A percentile compares a stretch with the other conserved stretches of the same genome.
phyloP scores from a whole-genome alignment of 306 rosid species.

The Ammopiptanthus mongolicus region DNA sequence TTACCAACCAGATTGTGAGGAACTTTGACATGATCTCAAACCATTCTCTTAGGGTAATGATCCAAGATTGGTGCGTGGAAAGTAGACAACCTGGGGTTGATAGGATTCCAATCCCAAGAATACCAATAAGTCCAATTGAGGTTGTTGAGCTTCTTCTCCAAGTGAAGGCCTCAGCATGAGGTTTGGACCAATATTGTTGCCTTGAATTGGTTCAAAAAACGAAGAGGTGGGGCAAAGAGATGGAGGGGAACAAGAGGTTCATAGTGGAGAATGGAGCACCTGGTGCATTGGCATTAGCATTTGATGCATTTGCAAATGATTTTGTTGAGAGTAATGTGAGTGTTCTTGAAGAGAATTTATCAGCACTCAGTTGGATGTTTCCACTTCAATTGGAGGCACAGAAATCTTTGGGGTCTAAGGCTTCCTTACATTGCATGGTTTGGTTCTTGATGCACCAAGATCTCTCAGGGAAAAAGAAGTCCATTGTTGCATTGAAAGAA shows the following conservation, averaged over 20 bases:
- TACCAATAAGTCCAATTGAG: slow-evolving; percentile 41
- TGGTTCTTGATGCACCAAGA: slow-evolving; percentile 50
- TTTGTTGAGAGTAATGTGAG: slow-evolving; percentile 26
- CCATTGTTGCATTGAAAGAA: slow-evolving; percentile 47
- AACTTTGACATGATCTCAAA: slow-evolving; percentile 61
- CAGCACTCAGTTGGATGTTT: slow-evolving; percentile 62
- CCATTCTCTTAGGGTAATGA: slow-evolving; percentile 55
- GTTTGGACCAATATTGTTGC: slow-evolving; percentile 38
- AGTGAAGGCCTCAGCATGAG: slow-evolving; percentile 14
- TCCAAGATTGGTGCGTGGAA: slow-evolving; percentile 73
- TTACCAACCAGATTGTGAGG: slow-evolving; percentile 47
- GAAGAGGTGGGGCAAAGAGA: slow-evolving; percentile 45
- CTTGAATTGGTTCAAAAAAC: slow-evolving; percentile 35
- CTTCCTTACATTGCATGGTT: slow-evolving; percentile 57
- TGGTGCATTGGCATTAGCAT: slow-evolving; percentile 39
- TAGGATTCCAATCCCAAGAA: slow-evolving; percentile 63
- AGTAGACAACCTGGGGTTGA: slow-evolving; percentile 47
- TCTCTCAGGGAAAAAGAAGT: slow-evolving; percentile 43
- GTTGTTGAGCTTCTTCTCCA: slow-evolving; percentile 32
- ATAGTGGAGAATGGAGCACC: slow-evolving; percentile 51
- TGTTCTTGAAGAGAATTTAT: slow-evolving; percentile 48
- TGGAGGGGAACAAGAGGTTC: slow-evolving; percentile 50
- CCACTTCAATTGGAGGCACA: slow-evolving; percentile 54
- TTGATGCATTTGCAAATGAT: slow-evolving; percentile 44
- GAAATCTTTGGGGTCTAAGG: slow-evolving; percentile 38